A percentile compares a stretch with the other conserved stretches of the same genome.
phyloP scores from a whole-genome alignment of 495 filamentous ascomycete genomes.

The Baudoinia panamericana region DNA sequence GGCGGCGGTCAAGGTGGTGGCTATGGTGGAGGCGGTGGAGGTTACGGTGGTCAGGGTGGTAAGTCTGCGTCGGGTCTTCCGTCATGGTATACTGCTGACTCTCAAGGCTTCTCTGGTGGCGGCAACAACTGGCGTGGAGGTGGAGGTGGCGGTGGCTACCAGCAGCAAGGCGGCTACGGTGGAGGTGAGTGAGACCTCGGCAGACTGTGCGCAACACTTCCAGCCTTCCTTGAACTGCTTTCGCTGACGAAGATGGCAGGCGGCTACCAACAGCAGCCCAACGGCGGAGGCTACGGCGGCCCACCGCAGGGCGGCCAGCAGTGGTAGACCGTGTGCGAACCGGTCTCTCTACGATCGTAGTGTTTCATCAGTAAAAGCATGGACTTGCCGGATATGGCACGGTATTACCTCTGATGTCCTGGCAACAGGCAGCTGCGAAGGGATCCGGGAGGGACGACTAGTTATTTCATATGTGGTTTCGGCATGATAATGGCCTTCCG shows the following conservation, averaged over 20 bases:
- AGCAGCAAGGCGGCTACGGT: constrained; percentile 8
- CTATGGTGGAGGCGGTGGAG: constrained; percentile 24
- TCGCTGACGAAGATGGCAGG: no score
- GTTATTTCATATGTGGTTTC: no score
- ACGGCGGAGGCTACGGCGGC: constrained; percentile 11
- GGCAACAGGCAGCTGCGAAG: no score
- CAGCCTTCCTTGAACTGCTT: no score
- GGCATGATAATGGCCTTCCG: no score
- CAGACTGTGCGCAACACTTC: neutral
- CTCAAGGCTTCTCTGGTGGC: constrained; percentile 10
- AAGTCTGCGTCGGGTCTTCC: neutral
- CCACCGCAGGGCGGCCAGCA: constrained; percentile 14
- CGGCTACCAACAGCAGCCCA: constrained; percentile 14
- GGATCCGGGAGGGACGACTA: no score
- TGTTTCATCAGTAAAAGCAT: no score
- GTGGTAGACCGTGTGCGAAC: constrained; percentile 3
- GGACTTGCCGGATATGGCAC: no score
- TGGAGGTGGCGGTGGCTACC: constrained; percentile 15
- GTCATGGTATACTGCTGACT: neutral
- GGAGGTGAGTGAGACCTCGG: neutral
- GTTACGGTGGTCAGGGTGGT: constrained; percentile 6
- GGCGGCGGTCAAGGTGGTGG: constrained; percentile 19
- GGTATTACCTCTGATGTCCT: no score
- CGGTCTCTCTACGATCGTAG: no score
- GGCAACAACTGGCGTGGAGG: constrained; percentile 17